These are phyloP conservation scores for Nidularia sp. DNA, from an alignment of 768 basidiomycete species.

Conservation along the genomic window DNA sequence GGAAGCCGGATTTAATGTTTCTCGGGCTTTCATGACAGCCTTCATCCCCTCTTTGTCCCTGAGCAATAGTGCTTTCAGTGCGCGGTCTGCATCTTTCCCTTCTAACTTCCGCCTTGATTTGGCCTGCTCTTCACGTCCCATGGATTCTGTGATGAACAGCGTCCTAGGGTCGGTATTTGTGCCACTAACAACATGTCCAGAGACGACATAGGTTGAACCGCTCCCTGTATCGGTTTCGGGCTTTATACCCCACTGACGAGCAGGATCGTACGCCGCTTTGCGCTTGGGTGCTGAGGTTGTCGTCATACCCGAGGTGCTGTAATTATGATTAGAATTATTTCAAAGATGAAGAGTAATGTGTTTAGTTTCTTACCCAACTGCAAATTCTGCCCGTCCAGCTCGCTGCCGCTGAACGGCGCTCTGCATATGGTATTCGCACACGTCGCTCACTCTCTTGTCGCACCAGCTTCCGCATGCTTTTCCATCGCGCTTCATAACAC, in stretches of 20 bases:
- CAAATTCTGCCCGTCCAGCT: conserved; percentile 82
- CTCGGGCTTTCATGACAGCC: conserved; percentile 57
- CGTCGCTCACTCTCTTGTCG: conserved; percentile 80
- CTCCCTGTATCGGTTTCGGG: conserved; percentile 32
- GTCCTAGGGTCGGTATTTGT: conserved; percentile 29
- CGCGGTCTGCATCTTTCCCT: conserved; percentile 51
- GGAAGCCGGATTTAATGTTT: conserved; percentile 23
- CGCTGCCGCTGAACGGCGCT: conserved; percentile 71
- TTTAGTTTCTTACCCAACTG: conserved; percentile 58
- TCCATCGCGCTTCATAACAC: conserved; percentile 73
- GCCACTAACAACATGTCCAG: conserved; percentile 69
- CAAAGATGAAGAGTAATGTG: background rate
- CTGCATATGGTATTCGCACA: conserved; percentile 92
- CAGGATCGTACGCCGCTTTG: conserved; percentile 60
- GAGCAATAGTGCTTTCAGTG: conserved; percentile 55
- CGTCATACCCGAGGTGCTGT: conserved; percentile 74
- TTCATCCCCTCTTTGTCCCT: conserved; percentile 68
- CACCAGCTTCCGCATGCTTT: conserved; percentile 85
- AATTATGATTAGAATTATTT: background rate
- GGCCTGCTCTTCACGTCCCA: conserved; percentile 80
- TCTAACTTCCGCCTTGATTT: conserved; percentile 61
- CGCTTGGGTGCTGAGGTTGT: conserved; percentile 44
- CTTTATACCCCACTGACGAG: conserved; percentile 71
- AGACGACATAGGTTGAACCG: conserved; percentile 72
- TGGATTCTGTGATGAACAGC: conserved; percentile 59